Conservation (phyloP, 768 basidiomycete genomes). For the Boletellus ananiceps region DNA sequence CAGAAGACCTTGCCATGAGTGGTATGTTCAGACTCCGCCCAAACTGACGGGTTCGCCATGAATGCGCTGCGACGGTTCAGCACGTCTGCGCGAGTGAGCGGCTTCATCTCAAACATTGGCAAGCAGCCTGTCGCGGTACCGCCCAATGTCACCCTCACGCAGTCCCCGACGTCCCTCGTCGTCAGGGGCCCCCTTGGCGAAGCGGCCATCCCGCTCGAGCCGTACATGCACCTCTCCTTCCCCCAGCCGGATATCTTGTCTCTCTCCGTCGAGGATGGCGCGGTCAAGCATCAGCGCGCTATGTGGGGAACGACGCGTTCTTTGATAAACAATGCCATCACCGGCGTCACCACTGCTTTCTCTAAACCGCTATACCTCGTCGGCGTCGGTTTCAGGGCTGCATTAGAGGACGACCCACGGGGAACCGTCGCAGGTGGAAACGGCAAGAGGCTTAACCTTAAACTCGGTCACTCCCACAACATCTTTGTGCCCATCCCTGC, state of each 20-base stretch:
- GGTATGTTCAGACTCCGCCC: conserved; percentile 8
- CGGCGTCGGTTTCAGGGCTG: conserved; percentile 91
- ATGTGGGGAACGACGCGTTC: conserved; percentile 97
- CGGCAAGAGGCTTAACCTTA: conserved; percentile 77
- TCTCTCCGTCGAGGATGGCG: conserved; percentile 51
- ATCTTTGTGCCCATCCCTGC: conserved; percentile 79
- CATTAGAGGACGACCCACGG: conserved; percentile 75
- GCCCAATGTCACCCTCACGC: conserved; percentile 40
- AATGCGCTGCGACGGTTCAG: conserved; percentile 39
- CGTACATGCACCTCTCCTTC: conserved; percentile 41
- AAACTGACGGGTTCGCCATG: conserved; percentile 5
- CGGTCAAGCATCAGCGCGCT: conserved; percentile 71
- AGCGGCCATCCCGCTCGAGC: conserved; percentile 43
- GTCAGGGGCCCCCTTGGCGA: conserved; percentile 59
- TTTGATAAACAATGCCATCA: conserved; percentile 83
- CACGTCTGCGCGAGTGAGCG: conserved; percentile 45
- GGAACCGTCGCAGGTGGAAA: conserved; percentile 52
- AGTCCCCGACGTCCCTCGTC: conserved; percentile 34
- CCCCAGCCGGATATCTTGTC: conserved; percentile 32
- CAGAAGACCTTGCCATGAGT: too few species aligned
- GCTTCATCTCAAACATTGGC: conserved; percentile 54
- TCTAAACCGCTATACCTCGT: conserved; percentile 81
- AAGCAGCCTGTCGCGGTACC: conserved; percentile 57
- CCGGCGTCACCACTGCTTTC: conserved; percentile 87
- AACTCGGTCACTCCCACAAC: conserved; percentile 88